These are phyloP conservation scores for Suillus variegatus DNA, from an alignment of 768 basidiomycete species.

Conservation along the genomic window DNA sequence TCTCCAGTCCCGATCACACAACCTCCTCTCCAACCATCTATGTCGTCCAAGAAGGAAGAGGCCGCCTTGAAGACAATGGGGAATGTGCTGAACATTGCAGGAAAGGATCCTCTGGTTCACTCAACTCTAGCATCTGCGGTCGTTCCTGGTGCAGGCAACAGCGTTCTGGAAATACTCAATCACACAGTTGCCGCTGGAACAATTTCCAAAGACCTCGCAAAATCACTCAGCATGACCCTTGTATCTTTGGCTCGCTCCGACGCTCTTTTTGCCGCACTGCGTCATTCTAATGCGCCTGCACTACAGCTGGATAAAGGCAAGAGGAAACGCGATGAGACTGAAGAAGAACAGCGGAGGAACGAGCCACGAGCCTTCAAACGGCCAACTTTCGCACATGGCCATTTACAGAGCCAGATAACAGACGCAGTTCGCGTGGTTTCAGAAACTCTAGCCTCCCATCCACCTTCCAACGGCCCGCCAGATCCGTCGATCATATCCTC, in stretches of 20 bases:
- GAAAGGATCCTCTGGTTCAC: constrained; percentile 56
- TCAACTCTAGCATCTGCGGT: constrained; percentile 52
- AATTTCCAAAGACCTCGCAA: constrained; percentile 55
- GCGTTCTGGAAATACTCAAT: constrained; percentile 57
- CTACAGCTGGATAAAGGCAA: constrained; percentile 72
- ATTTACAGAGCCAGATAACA: constrained; percentile 56
- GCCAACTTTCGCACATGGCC: constrained; percentile 43
- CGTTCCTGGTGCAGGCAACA: constrained; percentile 51
- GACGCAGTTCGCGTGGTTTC: constrained; percentile 63
- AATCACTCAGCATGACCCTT: constrained; percentile 60
- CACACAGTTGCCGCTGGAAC: constrained; percentile 46
- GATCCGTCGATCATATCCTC: constrained; percentile 65
- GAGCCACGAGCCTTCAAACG: constrained; percentile 43
- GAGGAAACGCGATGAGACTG: constrained; percentile 64
- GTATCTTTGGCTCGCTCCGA: constrained; percentile 68
- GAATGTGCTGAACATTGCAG: constrained; percentile 57
- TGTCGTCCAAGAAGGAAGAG: constrained; percentile 47
- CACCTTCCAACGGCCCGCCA: constrained; percentile 41
- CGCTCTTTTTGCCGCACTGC: constrained; percentile 61
- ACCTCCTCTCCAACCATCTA: neutral
- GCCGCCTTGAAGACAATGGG: constrained; percentile 67
- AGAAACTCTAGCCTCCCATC: constrained; percentile 44
- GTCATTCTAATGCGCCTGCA: constrained; percentile 62
- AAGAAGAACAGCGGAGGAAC: constrained; percentile 29
- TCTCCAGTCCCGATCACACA: constrained; percentile 2